These are phyloP conservation scores for Rhododendron henanense DNA, from an alignment of 148 eudicot species.

Conservation along the genomic window DNA sequence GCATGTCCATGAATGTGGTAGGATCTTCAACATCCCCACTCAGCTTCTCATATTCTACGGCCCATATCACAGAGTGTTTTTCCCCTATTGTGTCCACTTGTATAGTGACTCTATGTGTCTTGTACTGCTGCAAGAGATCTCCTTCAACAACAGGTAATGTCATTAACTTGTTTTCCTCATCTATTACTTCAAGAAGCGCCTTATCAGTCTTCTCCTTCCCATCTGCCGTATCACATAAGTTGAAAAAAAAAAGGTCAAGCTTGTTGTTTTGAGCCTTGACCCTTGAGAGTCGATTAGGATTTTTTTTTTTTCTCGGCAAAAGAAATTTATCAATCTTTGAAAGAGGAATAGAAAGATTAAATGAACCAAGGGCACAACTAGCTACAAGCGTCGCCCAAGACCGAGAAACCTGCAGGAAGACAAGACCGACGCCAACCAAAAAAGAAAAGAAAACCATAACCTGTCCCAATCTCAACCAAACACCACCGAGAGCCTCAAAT, in stretches of 20 bases:
- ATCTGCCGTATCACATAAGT: background rate
- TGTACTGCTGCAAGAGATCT: slow-evolving; percentile 6
- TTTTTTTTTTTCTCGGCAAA: too few relatives aligned
- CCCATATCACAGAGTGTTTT: slow-evolving; percentile 19
- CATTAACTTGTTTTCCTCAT: slow-evolving; percentile 18
- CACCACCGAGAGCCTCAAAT: too few relatives aligned
- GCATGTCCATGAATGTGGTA: background rate
- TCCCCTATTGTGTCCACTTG: slow-evolving; percentile 14
- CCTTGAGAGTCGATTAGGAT: too few relatives aligned
- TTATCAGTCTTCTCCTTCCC: slow-evolving; percentile 12
- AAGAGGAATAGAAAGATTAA: too few relatives aligned
- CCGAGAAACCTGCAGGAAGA: too few relatives aligned
- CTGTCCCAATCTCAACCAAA: too few relatives aligned
- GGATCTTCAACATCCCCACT: slow-evolving; percentile 10
- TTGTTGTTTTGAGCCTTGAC: too few relatives aligned
- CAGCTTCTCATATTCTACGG: slow-evolving; percentile 21
- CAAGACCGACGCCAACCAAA: too few relatives aligned
- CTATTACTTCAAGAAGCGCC: slow-evolving; percentile 7
- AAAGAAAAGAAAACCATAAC: too few relatives aligned
- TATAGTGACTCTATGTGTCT: background rate
- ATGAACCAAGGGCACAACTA: too few relatives aligned
- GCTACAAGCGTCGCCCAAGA: too few relatives aligned
- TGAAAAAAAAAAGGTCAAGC: background rate
- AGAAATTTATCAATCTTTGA: too few relatives aligned
- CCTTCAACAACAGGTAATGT: slow-evolving; percentile 17